Conservation (phyloP, 352 stramenopile species). For the Peronosclerospora sorghi region DNA sequence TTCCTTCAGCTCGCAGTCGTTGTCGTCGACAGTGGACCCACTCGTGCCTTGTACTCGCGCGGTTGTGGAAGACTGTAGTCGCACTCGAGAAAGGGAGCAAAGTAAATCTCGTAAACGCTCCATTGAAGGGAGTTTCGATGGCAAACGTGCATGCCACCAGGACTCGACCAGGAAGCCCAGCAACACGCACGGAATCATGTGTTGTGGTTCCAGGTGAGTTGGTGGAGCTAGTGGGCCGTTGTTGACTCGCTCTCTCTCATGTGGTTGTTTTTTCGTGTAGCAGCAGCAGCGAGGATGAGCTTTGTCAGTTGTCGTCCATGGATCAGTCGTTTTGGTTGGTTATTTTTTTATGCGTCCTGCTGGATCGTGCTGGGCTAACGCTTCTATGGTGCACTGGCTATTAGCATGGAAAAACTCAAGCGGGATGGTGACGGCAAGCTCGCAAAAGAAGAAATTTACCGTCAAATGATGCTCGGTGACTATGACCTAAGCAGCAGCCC, state of each 20-base stretch:
- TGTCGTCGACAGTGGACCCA: conserved; percentile 35
- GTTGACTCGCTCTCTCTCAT: background rate
- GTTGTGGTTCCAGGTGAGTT: conserved; percentile 36
- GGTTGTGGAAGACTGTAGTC: conserved; percentile 63
- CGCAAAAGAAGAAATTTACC: conserved; percentile 52
- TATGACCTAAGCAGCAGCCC: conserved; percentile 56
- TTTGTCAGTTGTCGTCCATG: conserved; percentile 58
- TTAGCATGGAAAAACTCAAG: conserved; percentile 30
- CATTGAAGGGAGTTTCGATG: conserved; percentile 38
- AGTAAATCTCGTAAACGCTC: conserved; percentile 55
- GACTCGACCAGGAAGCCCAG: conserved; percentile 29
- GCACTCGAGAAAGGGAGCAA: conserved; percentile 41
- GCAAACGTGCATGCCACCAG: conserved; percentile 22
- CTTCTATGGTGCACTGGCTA: background rate
- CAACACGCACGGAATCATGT: conserved; percentile 30
- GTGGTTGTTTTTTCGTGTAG: conserved; percentile 11
- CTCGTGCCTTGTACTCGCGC: conserved; percentile 49
- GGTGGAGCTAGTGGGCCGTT: background rate
- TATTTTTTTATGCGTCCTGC: too few relatives aligned
- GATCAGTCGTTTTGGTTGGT: conserved; percentile 55
- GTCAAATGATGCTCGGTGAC: conserved; percentile 43
- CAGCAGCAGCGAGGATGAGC: conserved; percentile 72
- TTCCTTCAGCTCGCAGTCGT: conserved; percentile 27
- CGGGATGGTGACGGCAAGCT: conserved; percentile 37
- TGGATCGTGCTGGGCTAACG: too few relatives aligned